These are phyloP conservation scores for Thamnidium elegans DNA, from an alignment of 192 early-diverging fungal species.

Conservation along the genomic window DNA sequence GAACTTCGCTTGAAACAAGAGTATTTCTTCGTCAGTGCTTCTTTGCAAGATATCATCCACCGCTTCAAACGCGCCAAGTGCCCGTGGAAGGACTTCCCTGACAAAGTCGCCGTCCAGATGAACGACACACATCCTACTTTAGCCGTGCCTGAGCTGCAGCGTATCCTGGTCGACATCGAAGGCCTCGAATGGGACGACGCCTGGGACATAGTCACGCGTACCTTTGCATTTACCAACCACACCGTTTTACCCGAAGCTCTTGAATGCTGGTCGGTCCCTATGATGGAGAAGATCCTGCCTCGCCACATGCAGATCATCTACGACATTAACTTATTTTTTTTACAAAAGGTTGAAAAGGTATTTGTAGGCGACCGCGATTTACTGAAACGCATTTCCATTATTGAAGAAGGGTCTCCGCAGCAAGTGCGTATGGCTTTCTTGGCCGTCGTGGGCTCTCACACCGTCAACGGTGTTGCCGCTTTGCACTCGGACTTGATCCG, in stretches of 20 bases:
- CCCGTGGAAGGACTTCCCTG: constrained; percentile 86
- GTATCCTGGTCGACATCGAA: constrained; percentile 91
- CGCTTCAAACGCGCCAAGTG: constrained; percentile 88
- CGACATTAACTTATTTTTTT: constrained; percentile 98
- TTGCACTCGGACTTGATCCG: constrained; percentile 82
- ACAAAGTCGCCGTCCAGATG: constrained; percentile 94
- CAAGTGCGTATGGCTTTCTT: constrained; percentile 97
- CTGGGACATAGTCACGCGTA: constrained; percentile 85
- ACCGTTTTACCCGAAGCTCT: constrained; percentile 98
- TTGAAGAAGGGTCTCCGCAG: constrained; percentile 91
- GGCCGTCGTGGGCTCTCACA: constrained; percentile 92
- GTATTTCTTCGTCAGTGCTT: constrained; percentile 94
- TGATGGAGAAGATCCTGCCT: constrained; percentile 89
- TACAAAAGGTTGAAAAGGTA: constrained; percentile 87
- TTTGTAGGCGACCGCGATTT: constrained; percentile 87
- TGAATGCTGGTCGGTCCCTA: constrained; percentile 96
- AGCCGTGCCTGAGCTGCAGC: constrained; percentile 89
- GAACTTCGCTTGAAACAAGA: constrained; percentile 96
- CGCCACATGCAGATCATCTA: constrained; percentile 99
- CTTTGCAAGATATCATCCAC: constrained; percentile 83
- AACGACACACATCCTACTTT: constrained; percentile 98
- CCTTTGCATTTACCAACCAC: constrained; percentile 98
- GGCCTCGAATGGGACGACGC: constrained; percentile 91
- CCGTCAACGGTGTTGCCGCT: constrained; percentile 94
- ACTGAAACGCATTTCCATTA: constrained; percentile 86